Evolutionary conservation across 2,329 filamentous ascomycete genomes (phyloP).

Genomic region (Tolypocladium album): DNA sequence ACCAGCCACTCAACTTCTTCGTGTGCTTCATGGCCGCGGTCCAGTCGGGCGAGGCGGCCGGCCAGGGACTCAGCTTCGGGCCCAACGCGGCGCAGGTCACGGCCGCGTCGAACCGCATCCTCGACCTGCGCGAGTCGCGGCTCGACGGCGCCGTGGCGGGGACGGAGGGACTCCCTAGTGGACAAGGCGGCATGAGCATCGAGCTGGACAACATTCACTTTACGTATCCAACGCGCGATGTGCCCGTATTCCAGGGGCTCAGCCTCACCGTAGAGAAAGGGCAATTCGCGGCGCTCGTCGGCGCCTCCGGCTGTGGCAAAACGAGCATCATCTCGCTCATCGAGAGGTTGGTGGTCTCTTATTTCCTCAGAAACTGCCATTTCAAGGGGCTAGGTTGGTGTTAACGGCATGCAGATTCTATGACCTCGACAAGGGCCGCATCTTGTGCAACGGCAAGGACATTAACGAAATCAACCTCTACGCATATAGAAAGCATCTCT

Average conservation of each 20-base stretch:
- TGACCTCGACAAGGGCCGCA: constrained; percentile 49
- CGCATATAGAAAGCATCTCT: constrained; percentile 52
- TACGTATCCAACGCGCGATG: constrained; percentile 47
- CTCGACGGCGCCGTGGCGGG: constrained; percentile 20
- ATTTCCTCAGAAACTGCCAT: not conserved
- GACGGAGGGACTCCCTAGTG: constrained; percentile 28
- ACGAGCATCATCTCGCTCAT: constrained; percentile 57
- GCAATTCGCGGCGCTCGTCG: constrained; percentile 61
- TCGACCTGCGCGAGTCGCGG: constrained; percentile 36
- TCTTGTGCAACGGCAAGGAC: constrained; percentile 52
- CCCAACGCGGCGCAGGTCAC: constrained; percentile 52
- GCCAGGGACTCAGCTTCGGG: constrained; percentile 56
- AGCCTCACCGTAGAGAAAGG: constrained; percentile 56
- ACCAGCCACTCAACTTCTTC: constrained; percentile 35
- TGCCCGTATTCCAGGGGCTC: constrained; percentile 48
- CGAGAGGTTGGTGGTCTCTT: constrained; percentile 27
- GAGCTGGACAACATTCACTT: constrained; percentile 48
- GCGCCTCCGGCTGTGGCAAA: constrained; percentile 62
- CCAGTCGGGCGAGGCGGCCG: constrained; percentile 56
- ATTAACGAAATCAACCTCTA: constrained; percentile 48
- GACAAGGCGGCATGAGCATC: constrained; percentile 41
- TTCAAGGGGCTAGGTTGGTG: no score
- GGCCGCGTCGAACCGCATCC: constrained; percentile 48
- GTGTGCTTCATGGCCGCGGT: constrained; percentile 56
- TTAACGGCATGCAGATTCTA: constrained; percentile 46